Evolutionary conservation across 805 yeast genomes (phyloP).

Genomic region (Pichia cephalocereana): DNA sequence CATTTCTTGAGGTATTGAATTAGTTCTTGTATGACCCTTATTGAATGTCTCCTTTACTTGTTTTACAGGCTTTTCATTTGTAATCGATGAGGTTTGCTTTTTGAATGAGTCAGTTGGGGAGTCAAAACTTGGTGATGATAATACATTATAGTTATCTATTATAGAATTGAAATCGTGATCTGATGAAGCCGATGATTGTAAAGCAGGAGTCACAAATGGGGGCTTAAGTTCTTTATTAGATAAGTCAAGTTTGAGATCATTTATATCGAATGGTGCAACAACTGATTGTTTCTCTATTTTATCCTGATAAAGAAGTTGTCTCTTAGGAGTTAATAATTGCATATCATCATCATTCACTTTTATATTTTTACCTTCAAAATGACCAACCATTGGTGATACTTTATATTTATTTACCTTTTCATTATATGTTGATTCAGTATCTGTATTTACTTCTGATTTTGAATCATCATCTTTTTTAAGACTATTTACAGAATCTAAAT

Average conservation of each 20-base stretch:
- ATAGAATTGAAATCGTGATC: slow-evolving; percentile 11
- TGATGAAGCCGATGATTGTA: slow-evolving; percentile 5
- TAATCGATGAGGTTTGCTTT: too few species aligned
- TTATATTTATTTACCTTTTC: too few species aligned
- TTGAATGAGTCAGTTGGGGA: not conserved
- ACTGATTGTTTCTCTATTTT: not conserved
- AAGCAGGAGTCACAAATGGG: not conserved
- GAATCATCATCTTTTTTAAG: not conserved
- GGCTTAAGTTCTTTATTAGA: slow-evolving; percentile 4
- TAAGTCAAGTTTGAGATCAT: slow-evolving; percentile 1
- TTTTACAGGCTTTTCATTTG: too few species aligned
- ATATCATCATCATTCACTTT: slow-evolving; percentile 5
- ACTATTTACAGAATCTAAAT: not conserved
- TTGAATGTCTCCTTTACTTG: not conserved
- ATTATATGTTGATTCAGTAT: not conserved
- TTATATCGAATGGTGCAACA: not conserved
- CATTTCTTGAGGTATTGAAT: slow-evolving; percentile 8
- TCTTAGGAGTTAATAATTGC: slow-evolving; percentile 6
- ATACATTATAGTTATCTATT: slow-evolving; percentile 7
- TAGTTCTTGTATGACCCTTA: slow-evolving; percentile 5
- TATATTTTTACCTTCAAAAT: slow-evolving; percentile 10
- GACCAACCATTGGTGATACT: slow-evolving; percentile 11
- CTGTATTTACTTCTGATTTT: not conserved
- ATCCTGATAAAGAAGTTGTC: slow-evolving; percentile 2
- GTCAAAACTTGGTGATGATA: not conserved